Base-by-base conservation (phyloP, 1,139 yeast genomes). In the Protomyces macrosporus region DNA sequence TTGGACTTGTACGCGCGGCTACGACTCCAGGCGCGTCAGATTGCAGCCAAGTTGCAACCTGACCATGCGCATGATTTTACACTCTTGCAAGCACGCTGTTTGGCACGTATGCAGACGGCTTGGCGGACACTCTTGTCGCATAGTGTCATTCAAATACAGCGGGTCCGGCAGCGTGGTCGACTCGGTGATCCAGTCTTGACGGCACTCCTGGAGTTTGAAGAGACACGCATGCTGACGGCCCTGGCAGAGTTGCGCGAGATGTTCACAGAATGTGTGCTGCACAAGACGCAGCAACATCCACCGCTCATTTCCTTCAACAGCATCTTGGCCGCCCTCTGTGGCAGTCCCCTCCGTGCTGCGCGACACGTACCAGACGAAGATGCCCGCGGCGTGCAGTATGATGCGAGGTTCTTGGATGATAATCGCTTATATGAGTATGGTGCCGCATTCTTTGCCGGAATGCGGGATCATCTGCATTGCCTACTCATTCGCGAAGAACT, bases 301-400 rank as follows among this genome's bases (percentile, higher is more conserved):
- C 62, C 62, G 12, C 55, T 51, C 7, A n/a, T 33, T 5, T 58
- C 62, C 6, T 58, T 58, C 14, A 39, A 40, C 42, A 39, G 35
- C 10, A 45, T 30, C 32, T 58, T 58, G 16, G 53, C 51, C 4
- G 56, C 62, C 23, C 33, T 58, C 40, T 51, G 51, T 39, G 62
- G 62, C 1, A 51, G 52, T 9, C 56, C 62, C 16, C 48, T 58
- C 4, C 55, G 56, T 14, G 62, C 62, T 9, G 62, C 62, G 4
- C 55, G 62, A 9, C 56, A 58, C 34, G 62, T 58, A 45, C 4
- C 9, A 4, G 48, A 16, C 16, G 35, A 48, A 6, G 48, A 37
- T 12, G 53, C 62, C 14, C 51, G 53, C 3, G 56, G 56, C 37
- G 16, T 51, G 14, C n/a, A 51, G 23, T 58, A 58, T 45, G 56